Conservation (phyloP, 352 stramenopile species). For the Pythium apleroticum region DNA sequence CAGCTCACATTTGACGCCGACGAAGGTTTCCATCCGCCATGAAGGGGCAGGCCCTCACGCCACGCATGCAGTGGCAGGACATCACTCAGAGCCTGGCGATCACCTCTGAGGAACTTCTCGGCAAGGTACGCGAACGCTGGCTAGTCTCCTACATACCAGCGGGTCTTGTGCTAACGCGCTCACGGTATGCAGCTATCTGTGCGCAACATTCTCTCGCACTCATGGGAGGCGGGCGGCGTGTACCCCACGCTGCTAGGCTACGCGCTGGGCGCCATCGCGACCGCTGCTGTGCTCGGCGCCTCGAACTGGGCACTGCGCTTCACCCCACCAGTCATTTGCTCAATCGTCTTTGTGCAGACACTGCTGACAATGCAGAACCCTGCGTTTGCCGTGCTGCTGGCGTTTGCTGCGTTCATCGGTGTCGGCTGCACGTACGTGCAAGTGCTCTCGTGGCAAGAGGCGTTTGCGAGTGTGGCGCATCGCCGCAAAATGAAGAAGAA, state of each 20-base stretch:
- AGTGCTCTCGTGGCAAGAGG: constrained; percentile 48
- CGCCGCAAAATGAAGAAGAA: constrained; percentile 23
- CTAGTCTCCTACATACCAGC: background rate
- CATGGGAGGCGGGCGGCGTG: constrained; percentile 54
- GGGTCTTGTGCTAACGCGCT: background rate
- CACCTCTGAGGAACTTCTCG: constrained; percentile 18
- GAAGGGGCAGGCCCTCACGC: background rate
- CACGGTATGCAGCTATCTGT: constrained; percentile 38
- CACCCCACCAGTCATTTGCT: constrained; percentile 8
- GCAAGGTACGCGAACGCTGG: constrained; percentile 21
- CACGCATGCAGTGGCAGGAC: constrained; percentile 18
- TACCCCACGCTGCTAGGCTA: constrained; percentile 65
- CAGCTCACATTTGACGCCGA: background rate
- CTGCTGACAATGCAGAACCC: constrained; percentile 28
- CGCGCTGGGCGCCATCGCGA: constrained; percentile 41
- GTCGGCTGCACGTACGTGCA: constrained; percentile 61
- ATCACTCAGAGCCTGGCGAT: constrained; percentile 10
- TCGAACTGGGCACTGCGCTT: constrained; percentile 27
- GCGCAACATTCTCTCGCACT: constrained; percentile 39
- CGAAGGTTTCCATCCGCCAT: background rate
- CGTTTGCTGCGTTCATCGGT: constrained; percentile 41
- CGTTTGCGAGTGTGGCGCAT: constrained; percentile 41
- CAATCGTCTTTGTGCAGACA: constrained; percentile 19
- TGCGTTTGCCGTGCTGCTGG: constrained; percentile 31
- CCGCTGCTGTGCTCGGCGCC: constrained; percentile 38